These are phyloP conservation scores for Agaricus blazei DNA, from an alignment of 768 basidiomycete genomes.

Conservation along the genomic window DNA sequence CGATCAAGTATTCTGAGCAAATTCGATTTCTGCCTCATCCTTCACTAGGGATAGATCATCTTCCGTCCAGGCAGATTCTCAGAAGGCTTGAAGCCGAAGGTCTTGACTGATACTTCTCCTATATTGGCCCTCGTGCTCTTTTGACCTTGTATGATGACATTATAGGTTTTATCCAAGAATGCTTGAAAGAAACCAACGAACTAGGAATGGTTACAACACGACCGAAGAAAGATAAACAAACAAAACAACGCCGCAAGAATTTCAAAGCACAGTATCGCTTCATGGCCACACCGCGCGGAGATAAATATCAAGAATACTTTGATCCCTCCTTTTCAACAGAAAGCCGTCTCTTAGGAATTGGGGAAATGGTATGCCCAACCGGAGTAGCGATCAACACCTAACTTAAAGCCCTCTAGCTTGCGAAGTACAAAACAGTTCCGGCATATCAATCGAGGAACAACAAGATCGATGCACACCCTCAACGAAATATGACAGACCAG, in stretches of 20 bases:
- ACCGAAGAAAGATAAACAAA: constrained; percentile 31
- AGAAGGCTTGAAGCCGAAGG: constrained; percentile 71
- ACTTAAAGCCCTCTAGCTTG: background rate
- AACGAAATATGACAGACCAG: constrained; percentile 21
- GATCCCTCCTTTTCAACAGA: constrained; percentile 55
- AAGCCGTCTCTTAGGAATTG: constrained; percentile 54
- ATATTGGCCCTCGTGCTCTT: background rate
- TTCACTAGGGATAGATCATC: constrained; percentile 43
- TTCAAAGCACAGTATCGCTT: constrained; percentile 59
- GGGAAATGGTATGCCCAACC: constrained; percentile 39
- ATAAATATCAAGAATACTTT: constrained; percentile 65
- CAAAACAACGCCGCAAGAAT: constrained; percentile 39
- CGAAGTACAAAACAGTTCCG: constrained; percentile 11
- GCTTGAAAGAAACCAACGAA: constrained; percentile 43
- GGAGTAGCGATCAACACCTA: background rate
- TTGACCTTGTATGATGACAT: background rate
- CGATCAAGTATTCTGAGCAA: background rate
- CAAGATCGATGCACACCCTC: background rate
- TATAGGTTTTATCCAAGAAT: constrained; percentile 57
- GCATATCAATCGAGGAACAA: constrained; percentile 4
- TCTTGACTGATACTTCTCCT: constrained; percentile 17
- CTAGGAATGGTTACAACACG: constrained; percentile 40
- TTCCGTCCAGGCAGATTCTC: constrained; percentile 57
- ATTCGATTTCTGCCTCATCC: too few relatives aligned
- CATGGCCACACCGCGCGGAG: constrained; percentile 35